Evolutionary conservation across 768 basidiomycete species (phyloP).

Genomic region (Chalciporus sphaerocephalus): DNA sequence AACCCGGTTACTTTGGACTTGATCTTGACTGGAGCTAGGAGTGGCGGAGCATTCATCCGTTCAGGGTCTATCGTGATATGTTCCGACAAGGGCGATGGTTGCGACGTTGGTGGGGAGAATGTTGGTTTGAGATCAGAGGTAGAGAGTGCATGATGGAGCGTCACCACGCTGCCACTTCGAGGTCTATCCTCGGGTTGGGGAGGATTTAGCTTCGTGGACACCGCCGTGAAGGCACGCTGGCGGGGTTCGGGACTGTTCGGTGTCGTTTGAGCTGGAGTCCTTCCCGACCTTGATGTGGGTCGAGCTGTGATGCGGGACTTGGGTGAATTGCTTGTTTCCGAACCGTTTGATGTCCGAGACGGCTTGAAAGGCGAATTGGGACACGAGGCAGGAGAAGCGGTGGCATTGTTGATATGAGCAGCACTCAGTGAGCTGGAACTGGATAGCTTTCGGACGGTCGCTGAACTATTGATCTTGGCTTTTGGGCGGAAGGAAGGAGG

Average conservation of each 20-base stretch:
- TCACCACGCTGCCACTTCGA: slow-evolving; percentile 27
- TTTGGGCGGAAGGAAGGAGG: slow-evolving; percentile 41
- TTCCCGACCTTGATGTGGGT: slow-evolving; percentile 26
- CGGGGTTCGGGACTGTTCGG: slow-evolving; percentile 23
- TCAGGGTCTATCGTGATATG: slow-evolving; percentile 6
- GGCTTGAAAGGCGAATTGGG: slow-evolving; percentile 37
- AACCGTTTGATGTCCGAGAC: slow-evolving; percentile 32
- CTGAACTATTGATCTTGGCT: slow-evolving; percentile 60
- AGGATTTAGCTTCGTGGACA: slow-evolving; percentile 20
- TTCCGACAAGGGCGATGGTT: slow-evolving; percentile 16
- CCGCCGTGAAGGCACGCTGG: slow-evolving; percentile 29
- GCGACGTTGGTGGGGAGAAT: slow-evolving; percentile 13
- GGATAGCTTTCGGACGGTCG: slow-evolving; percentile 33
- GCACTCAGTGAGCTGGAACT: slow-evolving; percentile 20
- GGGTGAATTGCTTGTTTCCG: slow-evolving; percentile 22
- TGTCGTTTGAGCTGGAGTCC: slow-evolving; percentile 7
- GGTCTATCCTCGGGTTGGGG: slow-evolving; percentile 32
- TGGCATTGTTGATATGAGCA: slow-evolving; percentile 21
- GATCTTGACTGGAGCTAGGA: slow-evolving; percentile 37
- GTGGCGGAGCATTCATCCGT: slow-evolving; percentile 16
- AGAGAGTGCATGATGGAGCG: slow-evolving; percentile 25
- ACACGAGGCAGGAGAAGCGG: slow-evolving; percentile 42
- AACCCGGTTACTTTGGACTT: slow-evolving; percentile 59
- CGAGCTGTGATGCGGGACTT: slow-evolving; percentile 28
- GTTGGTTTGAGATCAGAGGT: slow-evolving; percentile 18